Conservation (phyloP, 805 yeast genomes). For the Citeromyces matritensis region DNA sequence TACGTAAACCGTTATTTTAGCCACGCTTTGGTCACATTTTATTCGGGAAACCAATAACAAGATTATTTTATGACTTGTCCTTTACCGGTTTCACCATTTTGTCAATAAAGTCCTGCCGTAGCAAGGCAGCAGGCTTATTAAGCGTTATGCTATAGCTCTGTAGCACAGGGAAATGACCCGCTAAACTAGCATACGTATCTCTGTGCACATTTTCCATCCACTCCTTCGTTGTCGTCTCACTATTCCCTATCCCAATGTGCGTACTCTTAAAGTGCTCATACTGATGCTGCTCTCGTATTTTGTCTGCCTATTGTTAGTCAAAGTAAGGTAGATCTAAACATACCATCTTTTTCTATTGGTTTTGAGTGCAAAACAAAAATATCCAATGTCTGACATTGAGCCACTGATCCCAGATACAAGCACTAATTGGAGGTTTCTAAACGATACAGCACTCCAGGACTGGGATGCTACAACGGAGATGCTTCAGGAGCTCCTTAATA, state of each 20-base stretch:
- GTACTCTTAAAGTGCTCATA: slow-evolving; percentile 42
- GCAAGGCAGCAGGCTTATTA: slow-evolving; percentile 23
- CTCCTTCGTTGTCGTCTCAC: slow-evolving; percentile 55
- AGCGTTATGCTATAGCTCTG: slow-evolving; percentile 37
- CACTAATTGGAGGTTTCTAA: too few relatives aligned
- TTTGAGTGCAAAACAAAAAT: too few relatives aligned
- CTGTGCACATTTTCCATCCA: slow-evolving; percentile 54
- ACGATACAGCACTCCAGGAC: too few relatives aligned
- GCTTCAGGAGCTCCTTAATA: too few relatives aligned
- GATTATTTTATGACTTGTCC: neutral
- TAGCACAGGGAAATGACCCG: slow-evolving; percentile 41
- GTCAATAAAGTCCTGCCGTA: slow-evolving; percentile 17
- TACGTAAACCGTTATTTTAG: too few relatives aligned
- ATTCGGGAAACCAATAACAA: neutral
- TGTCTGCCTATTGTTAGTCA: slow-evolving; percentile 38
- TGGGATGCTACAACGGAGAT: too few relatives aligned
- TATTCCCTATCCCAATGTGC: slow-evolving; percentile 63
- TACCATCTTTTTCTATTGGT: neutral
- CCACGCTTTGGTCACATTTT: too few relatives aligned
- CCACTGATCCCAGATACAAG: neutral
- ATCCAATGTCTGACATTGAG: too few relatives aligned
- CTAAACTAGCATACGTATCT: slow-evolving; percentile 48
- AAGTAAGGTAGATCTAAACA: neutral
- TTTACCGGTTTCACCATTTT: slow-evolving; percentile 17
- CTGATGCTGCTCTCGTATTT: slow-evolving; percentile 40